These are phyloP conservation scores for Mucor racemosus DNA, from an alignment of 371 early-diverging fungal species.

Conservation along the genomic window DNA sequence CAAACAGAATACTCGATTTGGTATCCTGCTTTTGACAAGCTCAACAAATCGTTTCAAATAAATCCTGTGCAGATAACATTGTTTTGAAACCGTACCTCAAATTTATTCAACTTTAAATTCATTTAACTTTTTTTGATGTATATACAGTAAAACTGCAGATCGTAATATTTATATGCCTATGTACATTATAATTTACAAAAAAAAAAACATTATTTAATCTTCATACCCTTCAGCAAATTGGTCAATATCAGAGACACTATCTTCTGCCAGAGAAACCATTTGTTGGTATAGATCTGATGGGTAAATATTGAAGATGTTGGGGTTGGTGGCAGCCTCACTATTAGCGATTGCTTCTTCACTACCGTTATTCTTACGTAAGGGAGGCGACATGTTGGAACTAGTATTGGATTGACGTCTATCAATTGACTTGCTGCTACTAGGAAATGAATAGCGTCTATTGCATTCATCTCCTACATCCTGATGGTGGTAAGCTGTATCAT, in stretches of 20 bases:
- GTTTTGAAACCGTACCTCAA: too few relatives aligned
- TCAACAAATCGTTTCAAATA: too few relatives aligned
- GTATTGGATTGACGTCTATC: background rate
- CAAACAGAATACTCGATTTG: too few relatives aligned
- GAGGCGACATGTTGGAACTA: background rate
- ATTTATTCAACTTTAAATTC: background rate
- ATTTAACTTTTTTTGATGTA: background rate
- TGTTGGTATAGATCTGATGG: background rate
- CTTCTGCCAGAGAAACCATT: conserved; percentile 8
- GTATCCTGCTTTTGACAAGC: too few relatives aligned
- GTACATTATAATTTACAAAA: background rate
- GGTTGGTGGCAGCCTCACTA: background rate
- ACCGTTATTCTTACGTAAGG: background rate
- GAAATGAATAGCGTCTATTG: background rate
- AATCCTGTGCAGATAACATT: too few relatives aligned
- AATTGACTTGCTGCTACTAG: background rate
- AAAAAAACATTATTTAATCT: conserved; percentile 6
- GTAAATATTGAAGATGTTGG: background rate
- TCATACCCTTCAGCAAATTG: conserved; percentile 42
- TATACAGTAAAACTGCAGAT: background rate
- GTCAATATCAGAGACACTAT: conserved; percentile 39
- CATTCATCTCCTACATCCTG: background rate
- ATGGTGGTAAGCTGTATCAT: conserved; percentile 9
- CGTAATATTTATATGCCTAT: background rate
- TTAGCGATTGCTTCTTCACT: background rate